These are phyloP conservation scores for Tetracladium marchalianum DNA, from an alignment of 495 filamentous ascomycete genomes.

Conservation along the genomic window DNA sequence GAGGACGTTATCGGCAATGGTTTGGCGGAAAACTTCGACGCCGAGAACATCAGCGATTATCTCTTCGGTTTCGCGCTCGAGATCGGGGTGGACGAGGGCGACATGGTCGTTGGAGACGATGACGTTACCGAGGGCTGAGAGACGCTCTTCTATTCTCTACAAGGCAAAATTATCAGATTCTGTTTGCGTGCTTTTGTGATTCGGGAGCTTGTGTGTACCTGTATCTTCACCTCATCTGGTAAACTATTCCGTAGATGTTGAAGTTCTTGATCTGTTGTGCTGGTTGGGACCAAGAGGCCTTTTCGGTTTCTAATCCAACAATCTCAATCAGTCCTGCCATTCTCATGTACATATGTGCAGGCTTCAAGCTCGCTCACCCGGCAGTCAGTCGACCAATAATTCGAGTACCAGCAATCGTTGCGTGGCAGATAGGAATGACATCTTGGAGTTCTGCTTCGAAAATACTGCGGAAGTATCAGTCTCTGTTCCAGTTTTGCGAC, in stretches of 20 bases:
- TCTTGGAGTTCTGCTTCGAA: constrained; percentile 97
- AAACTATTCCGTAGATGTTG: constrained; percentile 92
- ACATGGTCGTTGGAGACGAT: constrained; percentile 96
- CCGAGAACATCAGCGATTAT: constrained; percentile 94
- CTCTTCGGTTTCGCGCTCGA: constrained; percentile 92
- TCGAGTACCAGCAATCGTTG: constrained; percentile 92
- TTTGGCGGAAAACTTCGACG: constrained; percentile 97
- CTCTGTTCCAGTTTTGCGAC: neutral
- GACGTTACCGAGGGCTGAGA: constrained; percentile 93
- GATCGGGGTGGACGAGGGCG: constrained; percentile 89
- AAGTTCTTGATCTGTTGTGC: constrained; percentile 94
- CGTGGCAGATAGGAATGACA: constrained; percentile 93
- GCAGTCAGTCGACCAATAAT: constrained; percentile 93
- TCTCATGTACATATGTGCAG: neutral
- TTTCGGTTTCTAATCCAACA: constrained; percentile 71
- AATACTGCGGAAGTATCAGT: constrained; percentile 35
- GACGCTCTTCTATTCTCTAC: constrained; percentile 88
- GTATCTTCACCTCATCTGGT: constrained; percentile 81
- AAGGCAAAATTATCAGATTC: no score
- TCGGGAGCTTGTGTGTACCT: constrained; percentile 19
- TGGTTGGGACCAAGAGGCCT: constrained; percentile 90
- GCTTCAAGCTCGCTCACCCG: constrained; percentile 49
- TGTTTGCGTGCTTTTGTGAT: neutral
- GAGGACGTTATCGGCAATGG: constrained; percentile 91
- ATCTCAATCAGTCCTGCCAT: neutral